These are phyloP conservation scores for Auricularia sp. DNA, from an alignment of 768 basidiomycete genomes.

Conservation along the genomic window DNA sequence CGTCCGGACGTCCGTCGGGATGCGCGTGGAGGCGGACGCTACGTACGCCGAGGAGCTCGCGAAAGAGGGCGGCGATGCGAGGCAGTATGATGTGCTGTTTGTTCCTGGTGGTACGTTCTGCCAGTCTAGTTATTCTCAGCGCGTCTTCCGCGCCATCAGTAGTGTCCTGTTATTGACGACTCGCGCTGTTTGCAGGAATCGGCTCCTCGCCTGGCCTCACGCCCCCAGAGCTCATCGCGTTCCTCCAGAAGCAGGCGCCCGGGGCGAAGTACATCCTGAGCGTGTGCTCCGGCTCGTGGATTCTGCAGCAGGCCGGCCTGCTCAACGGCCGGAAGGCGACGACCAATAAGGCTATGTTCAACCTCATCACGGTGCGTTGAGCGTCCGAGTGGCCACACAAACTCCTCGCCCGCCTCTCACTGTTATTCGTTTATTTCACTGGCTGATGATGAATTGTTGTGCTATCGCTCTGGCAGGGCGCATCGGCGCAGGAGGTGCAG, in stretches of 20 bases:
- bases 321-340: neutral
- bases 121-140: neutral
- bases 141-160: too few relatives aligned
- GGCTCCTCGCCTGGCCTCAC: neutral
- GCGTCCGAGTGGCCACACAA: too few relatives aligned
- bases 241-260: neutral
- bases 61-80: too few relatives aligned
- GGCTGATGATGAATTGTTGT: too few relatives aligned
- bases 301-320: neutral
- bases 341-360: neutral
- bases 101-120: neutral
- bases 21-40: too few relatives aligned
- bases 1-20: too few relatives aligned
- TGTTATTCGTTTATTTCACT: too few relatives aligned
- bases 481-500: conserved; percentile 3
- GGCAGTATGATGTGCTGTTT: neutral
- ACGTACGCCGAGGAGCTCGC: too few relatives aligned
- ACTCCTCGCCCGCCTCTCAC: too few relatives aligned
- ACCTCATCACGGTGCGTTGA: neutral
- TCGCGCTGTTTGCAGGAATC: neutral
- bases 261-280: neutral
- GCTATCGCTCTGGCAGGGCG: too few relatives aligned
- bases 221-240: neutral
- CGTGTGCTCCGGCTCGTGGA: neutral
- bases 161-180: neutral